phyloP scores from a whole-genome alignment of 192 early-diverging fungal genomes.

The Coemansia furcata region DNA sequence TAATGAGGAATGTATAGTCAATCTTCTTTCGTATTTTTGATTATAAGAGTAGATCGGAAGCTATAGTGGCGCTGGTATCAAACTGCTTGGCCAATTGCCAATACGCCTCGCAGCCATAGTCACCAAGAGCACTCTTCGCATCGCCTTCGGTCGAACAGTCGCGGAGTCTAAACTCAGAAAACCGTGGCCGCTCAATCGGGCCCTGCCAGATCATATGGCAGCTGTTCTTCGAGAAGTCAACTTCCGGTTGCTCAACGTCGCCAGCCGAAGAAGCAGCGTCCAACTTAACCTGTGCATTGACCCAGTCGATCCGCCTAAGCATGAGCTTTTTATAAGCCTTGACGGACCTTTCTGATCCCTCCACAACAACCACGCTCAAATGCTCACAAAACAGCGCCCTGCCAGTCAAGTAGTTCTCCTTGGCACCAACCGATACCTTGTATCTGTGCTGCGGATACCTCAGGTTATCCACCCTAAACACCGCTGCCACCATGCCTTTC shows the following conservation, averaged over 20 bases:
- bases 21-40: not conserved
- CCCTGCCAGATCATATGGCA: constrained; percentile 97
- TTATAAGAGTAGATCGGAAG: not conserved
- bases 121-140: constrained; percentile 70
- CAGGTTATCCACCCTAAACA: constrained; percentile 73
- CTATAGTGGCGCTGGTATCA: constrained; percentile 7
- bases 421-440: constrained; percentile 90
- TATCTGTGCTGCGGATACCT: constrained; percentile 77
- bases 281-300: constrained; percentile 38
- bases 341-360: constrained; percentile 86
- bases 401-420: constrained; percentile 83
- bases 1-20: not conserved
- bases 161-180: constrained; percentile 73
- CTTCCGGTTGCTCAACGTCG: constrained; percentile 7
- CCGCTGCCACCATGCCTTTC: constrained; percentile 71
- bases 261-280: constrained; percentile 32
- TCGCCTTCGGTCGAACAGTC: constrained; percentile 69
- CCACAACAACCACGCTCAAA: constrained; percentile 82
- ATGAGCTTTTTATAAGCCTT: constrained; percentile 95
- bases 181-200: constrained; percentile 70
- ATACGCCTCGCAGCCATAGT: constrained; percentile 71
- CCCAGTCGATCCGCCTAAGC: constrained; percentile 95
- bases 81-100: constrained; percentile 79
- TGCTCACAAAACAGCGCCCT: constrained; percentile 70
- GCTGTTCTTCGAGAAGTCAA: constrained; percentile 61